Conservation (phyloP, 768 basidiomycete species). For the Rubroboletus pulcherrimus region DNA sequence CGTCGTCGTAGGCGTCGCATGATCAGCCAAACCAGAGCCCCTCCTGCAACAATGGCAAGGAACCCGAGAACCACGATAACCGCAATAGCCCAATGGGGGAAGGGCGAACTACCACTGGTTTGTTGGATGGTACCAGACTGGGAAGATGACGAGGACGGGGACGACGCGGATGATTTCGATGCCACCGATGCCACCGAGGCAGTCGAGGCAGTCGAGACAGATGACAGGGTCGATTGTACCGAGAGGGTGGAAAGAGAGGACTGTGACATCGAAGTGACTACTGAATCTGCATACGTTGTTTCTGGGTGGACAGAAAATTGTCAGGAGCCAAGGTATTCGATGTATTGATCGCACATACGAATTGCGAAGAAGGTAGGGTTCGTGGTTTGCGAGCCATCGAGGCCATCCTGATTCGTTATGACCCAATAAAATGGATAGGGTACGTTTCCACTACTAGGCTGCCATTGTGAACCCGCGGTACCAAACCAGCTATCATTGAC, state of each 20-base stretch:
- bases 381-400: slow-evolving; percentile 57
- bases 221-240: slow-evolving; percentile 25
- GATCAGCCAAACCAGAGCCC: slow-evolving; percentile 68
- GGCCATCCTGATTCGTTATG: slow-evolving; percentile 55
- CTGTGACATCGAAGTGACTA: slow-evolving; percentile 53
- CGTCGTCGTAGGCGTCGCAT: slow-evolving; percentile 63
- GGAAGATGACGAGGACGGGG: slow-evolving; percentile 15
- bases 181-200: slow-evolving; percentile 38
- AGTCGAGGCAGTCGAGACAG: slow-evolving; percentile 32
- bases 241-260: slow-evolving; percentile 33
- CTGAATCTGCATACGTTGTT: slow-evolving; percentile 71
- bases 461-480: slow-evolving; percentile 43
- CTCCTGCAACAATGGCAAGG: slow-evolving; percentile 69
- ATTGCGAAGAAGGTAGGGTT: slow-evolving; percentile 77
- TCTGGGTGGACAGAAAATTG: slow-evolving; percentile 38
- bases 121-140: slow-evolving; percentile 46
- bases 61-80: slow-evolving; percentile 85
- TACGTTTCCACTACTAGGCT: slow-evolving; percentile 42
- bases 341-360: slow-evolving; percentile 52
- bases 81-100: slow-evolving; percentile 90
- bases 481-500: slow-evolving; percentile 82
- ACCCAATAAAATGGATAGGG: slow-evolving; percentile 77
- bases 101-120: slow-evolving; percentile 36
- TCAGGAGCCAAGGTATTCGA: slow-evolving; percentile 6
- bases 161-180: slow-evolving; percentile 35